A percentile compares a stretch with the other conserved stretches of the same genome.
These are phyloP conservation scores for Salix suchowensis DNA, from an alignment of 345 rosid species.

Conservation along the genomic window DNA sequence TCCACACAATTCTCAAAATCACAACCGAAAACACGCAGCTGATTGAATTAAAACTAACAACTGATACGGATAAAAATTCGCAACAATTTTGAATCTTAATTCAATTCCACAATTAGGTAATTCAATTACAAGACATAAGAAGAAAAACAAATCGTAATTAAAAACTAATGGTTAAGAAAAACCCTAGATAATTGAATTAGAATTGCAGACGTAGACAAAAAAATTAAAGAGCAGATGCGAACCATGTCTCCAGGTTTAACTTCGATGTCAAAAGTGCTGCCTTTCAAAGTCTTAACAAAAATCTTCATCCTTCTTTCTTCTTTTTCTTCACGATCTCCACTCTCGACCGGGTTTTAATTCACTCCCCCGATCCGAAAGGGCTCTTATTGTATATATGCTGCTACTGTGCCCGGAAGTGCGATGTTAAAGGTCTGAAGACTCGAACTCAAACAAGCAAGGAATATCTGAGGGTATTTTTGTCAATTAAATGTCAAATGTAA, in stretches of 20 bases:
- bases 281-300: constrained; percentile 71
- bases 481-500: not conserved
- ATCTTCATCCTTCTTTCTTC: constrained; percentile 51
- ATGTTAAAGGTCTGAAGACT: not conserved
- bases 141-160: not conserved
- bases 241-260: constrained; percentile 62
- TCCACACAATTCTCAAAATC: not conserved
- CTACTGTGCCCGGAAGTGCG: not conserved
- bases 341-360: not conserved
- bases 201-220: not conserved
- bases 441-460: not conserved
- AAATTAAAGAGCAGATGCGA: not conserved
- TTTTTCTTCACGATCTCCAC: constrained; percentile 12
- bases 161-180: not conserved
- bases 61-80: no score
- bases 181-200: not conserved
- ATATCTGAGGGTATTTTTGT: constrained; percentile 11
- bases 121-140: not conserved
- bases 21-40: not conserved
- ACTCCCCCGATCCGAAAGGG: not conserved
- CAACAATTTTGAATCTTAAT: not conserved
- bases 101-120: not conserved
- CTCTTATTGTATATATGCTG: not conserved
- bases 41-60: not conserved
- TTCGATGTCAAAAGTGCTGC: constrained; percentile 63